Conservation (phyloP, 805 yeast genomes). For the Cyberlindnera maritima region DNA sequence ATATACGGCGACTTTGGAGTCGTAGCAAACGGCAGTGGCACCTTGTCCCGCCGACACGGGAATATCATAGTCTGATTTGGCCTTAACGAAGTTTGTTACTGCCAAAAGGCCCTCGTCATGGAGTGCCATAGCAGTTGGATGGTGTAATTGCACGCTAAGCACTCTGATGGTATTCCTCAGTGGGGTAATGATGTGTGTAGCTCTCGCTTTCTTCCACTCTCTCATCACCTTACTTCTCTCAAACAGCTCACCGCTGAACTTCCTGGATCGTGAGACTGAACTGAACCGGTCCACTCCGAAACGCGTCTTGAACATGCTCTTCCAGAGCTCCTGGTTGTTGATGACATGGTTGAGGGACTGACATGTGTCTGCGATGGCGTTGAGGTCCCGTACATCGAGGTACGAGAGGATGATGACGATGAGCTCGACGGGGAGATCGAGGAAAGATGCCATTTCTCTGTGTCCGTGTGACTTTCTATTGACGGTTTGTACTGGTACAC, state of each 20-base stretch:
- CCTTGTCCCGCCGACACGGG: conserved; percentile 23
- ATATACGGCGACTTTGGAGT: conserved; percentile 15
- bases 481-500: neutral
- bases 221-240: conserved; percentile 26
- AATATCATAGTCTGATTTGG: conserved; percentile 16
- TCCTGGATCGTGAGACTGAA: conserved; percentile 33
- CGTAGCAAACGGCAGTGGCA: conserved; percentile 16
- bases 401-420: conserved; percentile 35
- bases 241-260: conserved; percentile 34
- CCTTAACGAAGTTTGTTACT: conserved; percentile 15
- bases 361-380: conserved; percentile 32
- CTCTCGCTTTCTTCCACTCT: conserved; percentile 18
- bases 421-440: conserved; percentile 35
- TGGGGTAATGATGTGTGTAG: neutral
- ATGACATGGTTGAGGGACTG: conserved; percentile 29
- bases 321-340: conserved; percentile 42
- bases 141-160: conserved; percentile 13
- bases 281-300: conserved; percentile 34
- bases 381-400: conserved; percentile 35
- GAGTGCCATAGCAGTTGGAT: conserved; percentile 17
- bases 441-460: conserved; percentile 10
- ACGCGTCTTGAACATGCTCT: conserved; percentile 32
- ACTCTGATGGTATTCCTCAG: conserved; percentile 8
- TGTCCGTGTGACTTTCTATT: neutral
- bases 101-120: conserved; percentile 21